A percentile compares a stretch with the other conserved stretches of the same genome.
These are phyloP conservation scores for Viridothelium virens DNA, from an alignment of 495 filamentous ascomycete genomes.

Conservation along the genomic window DNA sequence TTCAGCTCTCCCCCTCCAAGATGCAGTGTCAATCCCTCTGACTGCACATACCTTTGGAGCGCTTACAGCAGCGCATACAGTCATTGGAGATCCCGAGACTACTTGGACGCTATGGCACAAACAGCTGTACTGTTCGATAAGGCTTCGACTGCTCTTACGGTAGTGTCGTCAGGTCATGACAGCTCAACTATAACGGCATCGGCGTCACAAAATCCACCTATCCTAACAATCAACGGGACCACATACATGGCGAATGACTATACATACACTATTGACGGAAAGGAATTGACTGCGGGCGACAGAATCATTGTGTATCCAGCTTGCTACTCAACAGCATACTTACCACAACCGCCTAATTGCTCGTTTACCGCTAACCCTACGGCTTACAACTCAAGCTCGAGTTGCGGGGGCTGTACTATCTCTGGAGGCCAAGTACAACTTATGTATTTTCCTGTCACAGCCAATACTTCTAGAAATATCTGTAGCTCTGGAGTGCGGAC, in stretches of 20 bases:
- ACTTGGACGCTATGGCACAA: not conserved
- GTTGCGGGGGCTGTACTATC: conserved; percentile 16
- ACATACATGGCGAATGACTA: not conserved
- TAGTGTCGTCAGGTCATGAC: not conserved
- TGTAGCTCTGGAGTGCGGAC: conserved; percentile 6
- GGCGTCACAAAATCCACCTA: not conserved
- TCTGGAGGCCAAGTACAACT: conserved; percentile 14
- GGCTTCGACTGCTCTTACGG: not conserved
- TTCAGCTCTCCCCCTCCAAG: not conserved
- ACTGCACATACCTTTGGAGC: conserved; percentile 8
- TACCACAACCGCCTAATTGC: not conserved
- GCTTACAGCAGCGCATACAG: not conserved
- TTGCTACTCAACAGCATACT: not conserved
- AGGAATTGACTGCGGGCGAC: not conserved
- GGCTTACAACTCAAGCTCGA: not conserved
- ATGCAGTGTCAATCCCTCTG: conserved; percentile 13
- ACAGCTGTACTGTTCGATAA: not conserved
- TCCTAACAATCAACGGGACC: not conserved
- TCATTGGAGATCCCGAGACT: not conserved
- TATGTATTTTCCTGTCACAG: conserved; percentile 18
- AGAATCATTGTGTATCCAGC: not conserved
- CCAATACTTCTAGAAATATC: conserved; percentile 13
- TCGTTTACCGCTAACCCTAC: not conserved
- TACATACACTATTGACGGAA: not conserved
- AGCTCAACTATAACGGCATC: not conserved